Evolutionary conservation across 352 stramenopile genomes (phyloP), one percentile per base, ranked within the genome.

Genomic region (Pythium apleroticum): DNA sequence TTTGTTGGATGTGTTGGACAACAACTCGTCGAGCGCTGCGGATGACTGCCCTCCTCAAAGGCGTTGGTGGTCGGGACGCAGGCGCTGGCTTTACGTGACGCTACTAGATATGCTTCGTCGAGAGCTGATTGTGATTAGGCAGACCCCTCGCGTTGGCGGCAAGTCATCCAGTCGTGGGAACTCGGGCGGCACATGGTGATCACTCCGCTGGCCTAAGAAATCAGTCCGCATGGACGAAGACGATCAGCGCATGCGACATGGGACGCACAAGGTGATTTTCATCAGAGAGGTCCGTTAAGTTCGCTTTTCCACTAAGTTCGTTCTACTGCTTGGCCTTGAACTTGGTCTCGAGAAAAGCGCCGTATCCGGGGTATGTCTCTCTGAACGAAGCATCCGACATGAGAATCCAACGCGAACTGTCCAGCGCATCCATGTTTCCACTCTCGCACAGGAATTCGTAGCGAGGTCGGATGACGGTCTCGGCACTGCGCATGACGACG

Each of bases 401-500:
- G 10, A 64, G 11, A 27, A 89, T 79, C 80, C 80, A 89, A 0
- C 35, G 15, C 28, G 35, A n/a, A 4, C 8, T 12, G 14, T 48
- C 37, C 19, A 65, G 28, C 45, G 66, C 63, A 9, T 67, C 49
- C n/a, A 57, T 15, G 19, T 77, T 63, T 0, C 63, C 24, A 43
- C 27, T 64, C 48, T 24, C 49, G 11, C n/a, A 43, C 46, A 89
- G 53, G 15, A 77, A 89, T 57, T 86, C 49, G 30, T 68, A 78
- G n/a, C 81, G 78, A 7, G 81, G 79, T 3, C 68, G 71, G 8
- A 83, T 52, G 45, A 88, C 60, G 56, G 71, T 60, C 50, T 72
- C 73, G 11, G 75, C 56, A 46, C 37, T 84, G 39, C 81, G 79
- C 67, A 75, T 86, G 28, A 87, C 57, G 41, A 84, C 52, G 11